Conservation (phyloP, 2,329 filamentous ascomycete genomes). For the Neopestalotiopsis clavispora region DNA sequence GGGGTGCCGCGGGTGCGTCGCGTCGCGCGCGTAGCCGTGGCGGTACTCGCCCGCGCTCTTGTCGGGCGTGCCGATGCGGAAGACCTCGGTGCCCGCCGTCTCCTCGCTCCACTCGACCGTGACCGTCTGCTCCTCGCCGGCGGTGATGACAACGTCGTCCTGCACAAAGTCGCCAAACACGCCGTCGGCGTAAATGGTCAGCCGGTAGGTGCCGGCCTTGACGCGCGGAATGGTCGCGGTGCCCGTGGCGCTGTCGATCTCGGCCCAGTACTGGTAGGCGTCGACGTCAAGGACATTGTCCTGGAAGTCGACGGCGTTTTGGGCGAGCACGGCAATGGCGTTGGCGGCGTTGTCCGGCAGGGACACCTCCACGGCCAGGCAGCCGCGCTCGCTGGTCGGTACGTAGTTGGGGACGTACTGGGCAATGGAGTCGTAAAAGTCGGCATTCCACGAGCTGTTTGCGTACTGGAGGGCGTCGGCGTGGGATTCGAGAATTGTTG, state of each 20-base stretch:
- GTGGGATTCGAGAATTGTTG: slow-evolving; percentile 51
- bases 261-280: slow-evolving; percentile 68
- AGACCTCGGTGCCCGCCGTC: slow-evolving; percentile 61
- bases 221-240: slow-evolving; percentile 57
- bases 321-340: slow-evolving; percentile 60
- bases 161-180: slow-evolving; percentile 65
- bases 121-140: slow-evolving; percentile 44
- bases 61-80: slow-evolving; percentile 66
- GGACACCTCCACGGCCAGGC: slow-evolving; percentile 52
- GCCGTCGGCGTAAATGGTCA: slow-evolving; percentile 67
- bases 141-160: slow-evolving; percentile 51
- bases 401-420: slow-evolving; percentile 63
- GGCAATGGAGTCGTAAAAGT: slow-evolving; percentile 69
- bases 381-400: slow-evolving; percentile 54
- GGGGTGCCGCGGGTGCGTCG: slow-evolving; percentile 53
- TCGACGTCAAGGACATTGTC: slow-evolving; percentile 59
- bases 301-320: slow-evolving; percentile 58
- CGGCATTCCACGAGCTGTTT: slow-evolving; percentile 57
- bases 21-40: slow-evolving; percentile 58
- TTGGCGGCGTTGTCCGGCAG: slow-evolving; percentile 57
- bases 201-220: slow-evolving; percentile 61
- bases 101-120: slow-evolving; percentile 57
- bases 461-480: slow-evolving; percentile 59
- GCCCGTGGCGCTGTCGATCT: slow-evolving; percentile 49
- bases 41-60: slow-evolving; percentile 64